A percentile compares a stretch with the other conserved stretches of the same genome.
Evolutionary conservation across 2,329 filamentous ascomycete genomes (phyloP).

Genomic region (Dactylonectria macrodidyma): DNA sequence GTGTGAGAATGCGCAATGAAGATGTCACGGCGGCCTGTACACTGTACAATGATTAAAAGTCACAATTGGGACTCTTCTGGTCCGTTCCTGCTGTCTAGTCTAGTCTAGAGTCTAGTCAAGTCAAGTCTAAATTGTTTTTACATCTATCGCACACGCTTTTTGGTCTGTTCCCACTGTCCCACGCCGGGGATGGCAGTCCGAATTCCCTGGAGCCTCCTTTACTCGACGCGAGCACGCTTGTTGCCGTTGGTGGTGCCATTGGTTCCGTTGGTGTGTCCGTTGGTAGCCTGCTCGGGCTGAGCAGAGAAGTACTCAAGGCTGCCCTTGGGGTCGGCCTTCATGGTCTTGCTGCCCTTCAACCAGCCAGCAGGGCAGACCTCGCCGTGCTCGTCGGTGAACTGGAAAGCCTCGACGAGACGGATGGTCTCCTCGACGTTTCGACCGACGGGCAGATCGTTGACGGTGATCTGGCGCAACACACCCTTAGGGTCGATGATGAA

Average conservation of each 20-base stretch:
- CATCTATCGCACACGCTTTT: no score
- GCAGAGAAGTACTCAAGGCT: conserved; percentile 64
- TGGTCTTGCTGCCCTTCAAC: conserved; percentile 62
- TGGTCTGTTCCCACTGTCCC: no score
- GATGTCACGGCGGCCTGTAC: no score
- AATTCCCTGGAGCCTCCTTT: neutral
- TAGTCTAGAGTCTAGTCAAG: no score
- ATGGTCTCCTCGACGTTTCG: conserved; percentile 76
- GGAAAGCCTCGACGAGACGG: conserved; percentile 80
- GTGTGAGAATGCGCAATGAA: no score
- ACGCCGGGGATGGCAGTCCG: no score
- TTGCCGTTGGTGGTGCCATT: conserved; percentile 19
- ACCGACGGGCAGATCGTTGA: conserved; percentile 77
- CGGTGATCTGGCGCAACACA: conserved; percentile 72
- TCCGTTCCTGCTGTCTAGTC: no score
- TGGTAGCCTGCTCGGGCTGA: conserved; percentile 34
- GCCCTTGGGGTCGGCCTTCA: conserved; percentile 67
- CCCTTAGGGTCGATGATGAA: conserved; percentile 78
- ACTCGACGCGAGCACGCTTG: conserved; percentile 10
- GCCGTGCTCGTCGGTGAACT: conserved; percentile 88
- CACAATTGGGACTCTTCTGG: no score
- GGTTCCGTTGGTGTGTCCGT: conserved; percentile 15
- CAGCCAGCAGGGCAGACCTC: conserved; percentile 75
- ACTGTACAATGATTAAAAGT: no score
- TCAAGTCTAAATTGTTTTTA: no score